Evolutionary conservation across 139 green algal genomes (phyloP).

Genomic region (Limnomonas spitsbergensis): DNA sequence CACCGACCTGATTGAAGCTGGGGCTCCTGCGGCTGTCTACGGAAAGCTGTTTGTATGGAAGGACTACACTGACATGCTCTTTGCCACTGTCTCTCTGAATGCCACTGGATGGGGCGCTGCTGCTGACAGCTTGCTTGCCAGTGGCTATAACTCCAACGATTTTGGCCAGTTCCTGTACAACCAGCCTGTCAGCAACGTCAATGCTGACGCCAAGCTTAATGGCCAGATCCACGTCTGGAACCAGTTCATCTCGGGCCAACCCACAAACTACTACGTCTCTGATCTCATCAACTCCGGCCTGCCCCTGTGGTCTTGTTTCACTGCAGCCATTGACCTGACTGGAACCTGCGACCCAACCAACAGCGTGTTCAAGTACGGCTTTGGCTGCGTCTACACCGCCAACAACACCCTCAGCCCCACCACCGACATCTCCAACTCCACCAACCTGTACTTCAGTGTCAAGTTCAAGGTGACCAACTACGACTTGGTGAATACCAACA

Average conservation of each 20-base stretch:
- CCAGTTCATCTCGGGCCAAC: background rate
- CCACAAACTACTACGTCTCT: background rate
- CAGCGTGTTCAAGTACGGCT: background rate
- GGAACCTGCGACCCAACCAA: background rate
- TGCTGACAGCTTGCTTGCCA: background rate
- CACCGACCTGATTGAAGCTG: background rate
- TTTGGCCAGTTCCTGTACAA: conserved; percentile 3
- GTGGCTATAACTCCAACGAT: too few relatives aligned
- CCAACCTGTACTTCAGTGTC: conserved; percentile 2
- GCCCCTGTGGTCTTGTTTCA: background rate
- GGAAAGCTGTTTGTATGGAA: conserved; percentile 12
- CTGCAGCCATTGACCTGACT: background rate
- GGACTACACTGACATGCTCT: conserved; percentile 19
- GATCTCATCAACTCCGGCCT: background rate
- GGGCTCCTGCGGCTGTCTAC: background rate
- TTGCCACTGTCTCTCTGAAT: conserved; percentile 16
- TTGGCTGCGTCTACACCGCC: background rate
- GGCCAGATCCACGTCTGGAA: background rate
- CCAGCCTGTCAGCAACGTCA: background rate
- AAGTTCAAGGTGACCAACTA: conserved; percentile 9
- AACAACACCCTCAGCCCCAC: background rate
- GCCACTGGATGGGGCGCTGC: background rate
- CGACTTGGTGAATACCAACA: background rate
- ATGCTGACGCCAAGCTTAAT: background rate
- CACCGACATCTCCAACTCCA: background rate